Evolutionary conservation across 108 stramenopile genomes (phyloP).

Genomic region (Cyclostephanos tholiformis): DNA sequence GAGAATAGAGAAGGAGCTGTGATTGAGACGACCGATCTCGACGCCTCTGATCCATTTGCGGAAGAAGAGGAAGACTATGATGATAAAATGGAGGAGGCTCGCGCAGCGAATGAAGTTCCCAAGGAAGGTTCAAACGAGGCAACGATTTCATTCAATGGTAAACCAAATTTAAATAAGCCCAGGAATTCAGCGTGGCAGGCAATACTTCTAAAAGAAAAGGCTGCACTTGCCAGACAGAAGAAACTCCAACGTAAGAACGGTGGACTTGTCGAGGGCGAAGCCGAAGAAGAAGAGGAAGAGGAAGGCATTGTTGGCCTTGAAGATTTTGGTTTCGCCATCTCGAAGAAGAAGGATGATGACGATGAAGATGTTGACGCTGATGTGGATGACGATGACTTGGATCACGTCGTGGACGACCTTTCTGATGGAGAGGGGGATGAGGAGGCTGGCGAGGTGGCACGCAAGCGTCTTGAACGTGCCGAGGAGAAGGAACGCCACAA

Average conservation of each 20-base stretch:
- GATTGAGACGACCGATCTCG: background rate
- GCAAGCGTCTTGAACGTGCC: constrained; percentile 54
- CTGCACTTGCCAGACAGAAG: constrained; percentile 53
- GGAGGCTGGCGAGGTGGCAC: constrained; percentile 72
- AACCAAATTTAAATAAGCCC: constrained; percentile 45
- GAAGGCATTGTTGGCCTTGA: constrained; percentile 88
- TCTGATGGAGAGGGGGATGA: constrained; percentile 91
- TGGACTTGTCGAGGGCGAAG: constrained; percentile 76
- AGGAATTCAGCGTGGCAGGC: constrained; percentile 79
- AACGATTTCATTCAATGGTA: constrained; percentile 2
- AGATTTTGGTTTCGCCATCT: constrained; percentile 85
- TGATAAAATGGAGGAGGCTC: background rate
- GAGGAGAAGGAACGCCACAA: constrained; percentile 91
- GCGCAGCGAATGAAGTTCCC: background rate
- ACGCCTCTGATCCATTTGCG: constrained; percentile 2
- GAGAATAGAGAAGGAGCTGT: background rate
- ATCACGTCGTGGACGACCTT: constrained; percentile 87
- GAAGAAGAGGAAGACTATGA: background rate
- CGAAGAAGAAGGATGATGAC: constrained; percentile 74
- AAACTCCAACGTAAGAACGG: constrained; percentile 62
- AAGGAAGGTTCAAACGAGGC: constrained; percentile 3
- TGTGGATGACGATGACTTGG: constrained; percentile 76
- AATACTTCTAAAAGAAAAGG: constrained; percentile 77
- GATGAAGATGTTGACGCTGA: constrained; percentile 62
- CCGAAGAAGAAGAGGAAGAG: constrained; percentile 92